phyloP scores from a whole-genome alignment of 768 basidiomycete species.

The Aureoboletus auriporus region DNA sequence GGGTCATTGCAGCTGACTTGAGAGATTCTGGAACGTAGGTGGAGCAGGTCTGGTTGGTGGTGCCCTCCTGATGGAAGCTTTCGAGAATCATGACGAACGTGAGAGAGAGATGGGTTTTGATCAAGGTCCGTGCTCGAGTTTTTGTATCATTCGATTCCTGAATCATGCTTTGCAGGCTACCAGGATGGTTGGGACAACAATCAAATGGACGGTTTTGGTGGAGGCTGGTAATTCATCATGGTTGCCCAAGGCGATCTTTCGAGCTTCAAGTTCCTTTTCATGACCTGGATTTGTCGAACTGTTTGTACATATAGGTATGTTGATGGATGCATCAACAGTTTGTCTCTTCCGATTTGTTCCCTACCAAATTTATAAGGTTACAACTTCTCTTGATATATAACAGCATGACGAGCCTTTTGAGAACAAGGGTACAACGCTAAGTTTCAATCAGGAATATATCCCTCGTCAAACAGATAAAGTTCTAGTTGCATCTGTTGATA shows the following conservation, averaged over 20 bases:
- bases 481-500: no score
- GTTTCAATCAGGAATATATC: no score
- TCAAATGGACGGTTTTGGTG: neutral
- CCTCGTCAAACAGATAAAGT: no score
- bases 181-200: conserved; percentile 20
- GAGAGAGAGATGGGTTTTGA: conserved; percentile 33
- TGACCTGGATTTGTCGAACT: conserved; percentile 16
- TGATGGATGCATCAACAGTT: neutral
- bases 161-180: conserved; percentile 26
- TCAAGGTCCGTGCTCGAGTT: conserved; percentile 26
- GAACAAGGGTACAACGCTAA: no score
- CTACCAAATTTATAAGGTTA: no score
- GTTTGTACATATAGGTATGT: conserved; percentile 4
- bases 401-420: no score
- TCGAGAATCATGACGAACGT: conserved; percentile 40
- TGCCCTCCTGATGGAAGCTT: conserved; percentile 46
- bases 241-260: neutral
- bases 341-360: no score
- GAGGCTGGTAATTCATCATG: conserved; percentile 7
- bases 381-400: no score
- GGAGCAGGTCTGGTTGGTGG: conserved; percentile 70
- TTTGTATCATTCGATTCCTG: conserved; percentile 1
- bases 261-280: neutral
- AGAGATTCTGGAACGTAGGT: conserved; percentile 29
- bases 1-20: conserved; percentile 1